phyloP scores from a whole-genome alignment of 371 early-diverging fungal species.

The Lichtheimia ornata region DNA sequence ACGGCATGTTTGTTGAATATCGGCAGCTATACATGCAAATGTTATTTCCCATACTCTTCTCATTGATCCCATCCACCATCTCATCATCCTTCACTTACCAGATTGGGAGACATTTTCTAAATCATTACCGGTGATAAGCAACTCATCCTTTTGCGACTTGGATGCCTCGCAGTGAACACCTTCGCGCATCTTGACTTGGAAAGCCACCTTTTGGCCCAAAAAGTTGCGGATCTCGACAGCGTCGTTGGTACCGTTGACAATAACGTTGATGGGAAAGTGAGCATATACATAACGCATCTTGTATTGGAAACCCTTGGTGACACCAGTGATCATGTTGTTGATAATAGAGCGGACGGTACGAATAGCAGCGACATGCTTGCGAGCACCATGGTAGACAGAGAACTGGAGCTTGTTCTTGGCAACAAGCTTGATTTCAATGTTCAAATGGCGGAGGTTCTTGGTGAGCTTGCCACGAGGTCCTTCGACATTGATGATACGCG shows the following conservation, averaged over 20 bases:
- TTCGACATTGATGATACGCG: slow-evolving; percentile 73
- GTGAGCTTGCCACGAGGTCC: slow-evolving; percentile 89
- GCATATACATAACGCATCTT: slow-evolving; percentile 99
- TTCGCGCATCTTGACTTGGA: slow-evolving; percentile 86
- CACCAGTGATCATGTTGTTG: slow-evolving; percentile 98
- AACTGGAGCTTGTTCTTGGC: slow-evolving; percentile 79
- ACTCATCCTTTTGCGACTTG: slow-evolving; percentile 93
- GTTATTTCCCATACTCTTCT: neutral
- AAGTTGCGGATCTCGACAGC: slow-evolving; percentile 98
- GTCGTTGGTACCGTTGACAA: slow-evolving; percentile 82
- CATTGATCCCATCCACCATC: neutral
- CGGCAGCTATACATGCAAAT: slow-evolving; percentile 56
- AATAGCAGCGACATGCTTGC: slow-evolving; percentile 98
- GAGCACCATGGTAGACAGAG: slow-evolving; percentile 95
- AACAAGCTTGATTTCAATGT: slow-evolving; percentile 80
- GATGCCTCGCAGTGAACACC: slow-evolving; percentile 89
- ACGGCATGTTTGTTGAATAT: slow-evolving; percentile 73
- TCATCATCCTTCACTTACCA: slow-evolving; percentile 38
- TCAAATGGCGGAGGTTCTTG: slow-evolving; percentile 94
- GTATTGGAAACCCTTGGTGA: slow-evolving; percentile 99
- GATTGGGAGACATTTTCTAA: slow-evolving; percentile 98
- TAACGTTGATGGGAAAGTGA: slow-evolving; percentile 99
- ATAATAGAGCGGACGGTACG: slow-evolving; percentile 97
- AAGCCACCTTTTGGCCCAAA: slow-evolving; percentile 96
- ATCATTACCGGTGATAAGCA: slow-evolving; percentile 95